Evolutionary conservation across 1,139 yeast species (phyloP).

Genomic region (Arxiozyma slooffiae): DNA sequence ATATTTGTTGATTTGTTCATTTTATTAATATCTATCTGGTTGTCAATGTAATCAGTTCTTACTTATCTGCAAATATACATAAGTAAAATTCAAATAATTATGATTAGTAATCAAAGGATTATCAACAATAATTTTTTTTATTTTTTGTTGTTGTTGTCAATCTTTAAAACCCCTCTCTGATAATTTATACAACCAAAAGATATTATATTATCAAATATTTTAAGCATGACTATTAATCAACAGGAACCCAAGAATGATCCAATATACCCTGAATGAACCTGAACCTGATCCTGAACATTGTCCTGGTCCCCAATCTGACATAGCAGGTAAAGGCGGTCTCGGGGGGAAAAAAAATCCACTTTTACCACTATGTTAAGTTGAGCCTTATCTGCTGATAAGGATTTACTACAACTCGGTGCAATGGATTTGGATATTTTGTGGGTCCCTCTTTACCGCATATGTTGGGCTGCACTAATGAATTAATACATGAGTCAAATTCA

Average conservation of each 20-base stretch:
- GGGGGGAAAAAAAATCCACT: slow-evolving; percentile 96
- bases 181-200: background rate
- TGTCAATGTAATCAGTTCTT: too few relatives aligned
- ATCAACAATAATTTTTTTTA: too few relatives aligned
- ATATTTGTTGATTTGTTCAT: too few relatives aligned
- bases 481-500: slow-evolving; percentile 75
- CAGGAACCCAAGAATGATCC: background rate
- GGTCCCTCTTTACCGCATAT: slow-evolving; percentile 92
- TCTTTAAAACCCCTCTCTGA: background rate
- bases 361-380: slow-evolving; percentile 90
- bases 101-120: too few relatives aligned
- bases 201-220: too few relatives aligned
- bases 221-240: background rate
- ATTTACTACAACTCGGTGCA: slow-evolving; percentile 78
- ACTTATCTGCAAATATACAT: too few relatives aligned
- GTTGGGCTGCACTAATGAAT: slow-evolving; percentile 86
- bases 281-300: slow-evolving; percentile 87
- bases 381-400: slow-evolving; percentile 89
- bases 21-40: too few relatives aligned
- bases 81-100: too few relatives aligned
- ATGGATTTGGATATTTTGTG: slow-evolving; percentile 97
- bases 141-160: too few relatives aligned
- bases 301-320: slow-evolving; percentile 94
- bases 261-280: slow-evolving; percentile 34
- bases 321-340: slow-evolving; percentile 97